phyloP scores from a whole-genome alignment of 1,284 basidiomycete genomes.

The Cutaneotrichosporon cavernicola region DNA sequence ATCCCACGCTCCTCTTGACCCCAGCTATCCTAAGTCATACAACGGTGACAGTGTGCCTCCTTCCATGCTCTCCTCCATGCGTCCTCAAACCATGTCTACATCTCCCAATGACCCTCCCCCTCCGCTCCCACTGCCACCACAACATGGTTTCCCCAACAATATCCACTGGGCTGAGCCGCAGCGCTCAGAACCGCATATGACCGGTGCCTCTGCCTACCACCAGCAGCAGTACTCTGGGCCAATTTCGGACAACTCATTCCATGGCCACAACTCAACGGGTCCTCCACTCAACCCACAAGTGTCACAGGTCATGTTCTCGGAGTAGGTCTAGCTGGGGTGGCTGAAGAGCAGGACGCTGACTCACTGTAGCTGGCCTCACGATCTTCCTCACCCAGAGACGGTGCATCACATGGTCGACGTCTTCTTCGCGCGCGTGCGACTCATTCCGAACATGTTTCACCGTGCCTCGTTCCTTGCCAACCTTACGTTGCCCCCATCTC shows the following conservation, averaged over 20 bases:
- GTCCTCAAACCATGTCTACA: background rate
- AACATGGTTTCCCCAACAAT: background rate
- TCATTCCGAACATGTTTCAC: constrained; percentile 43
- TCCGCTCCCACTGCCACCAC: background rate
- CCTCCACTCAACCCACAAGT: background rate
- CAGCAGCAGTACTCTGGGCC: background rate
- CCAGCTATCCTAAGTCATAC: background rate
- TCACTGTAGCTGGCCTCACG: constrained; percentile 35
- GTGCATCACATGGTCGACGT: constrained; percentile 40
- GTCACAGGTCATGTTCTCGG: constrained; percentile 30
- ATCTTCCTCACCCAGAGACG: constrained; percentile 37
- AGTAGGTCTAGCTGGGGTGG: constrained; percentile 26
- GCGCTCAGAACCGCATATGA: background rate
- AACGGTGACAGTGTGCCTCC: background rate
- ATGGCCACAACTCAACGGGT: background rate
- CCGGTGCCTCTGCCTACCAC: background rate
- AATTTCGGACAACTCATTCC: background rate
- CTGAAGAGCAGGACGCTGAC: constrained; percentile 5
- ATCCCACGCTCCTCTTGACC: background rate
- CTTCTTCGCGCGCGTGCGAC: constrained; percentile 46
- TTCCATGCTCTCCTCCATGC: background rate
- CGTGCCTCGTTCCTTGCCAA: constrained; percentile 30
- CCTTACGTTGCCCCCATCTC: constrained; percentile 38
- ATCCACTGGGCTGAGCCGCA: background rate
- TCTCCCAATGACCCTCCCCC: background rate